Conservation (phyloP, 257 asterid genomes). For the Paraleonurus japonicus region DNA sequence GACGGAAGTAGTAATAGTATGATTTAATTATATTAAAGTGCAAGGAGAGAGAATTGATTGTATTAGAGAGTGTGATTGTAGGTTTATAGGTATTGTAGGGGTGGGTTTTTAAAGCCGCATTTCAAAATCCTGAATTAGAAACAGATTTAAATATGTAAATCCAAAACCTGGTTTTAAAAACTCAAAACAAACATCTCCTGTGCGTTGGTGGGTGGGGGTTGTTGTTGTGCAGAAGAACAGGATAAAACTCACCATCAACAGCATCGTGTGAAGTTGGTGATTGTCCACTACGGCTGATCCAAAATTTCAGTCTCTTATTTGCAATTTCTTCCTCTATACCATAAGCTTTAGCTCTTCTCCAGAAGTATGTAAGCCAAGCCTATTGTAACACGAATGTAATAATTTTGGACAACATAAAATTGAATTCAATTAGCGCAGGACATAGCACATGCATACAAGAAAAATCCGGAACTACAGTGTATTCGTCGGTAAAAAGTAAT, state of each 20-base stretch:
- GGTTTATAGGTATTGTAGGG: too few species aligned
- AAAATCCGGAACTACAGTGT: neutral
- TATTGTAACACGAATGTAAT: slow-evolving; percentile 24
- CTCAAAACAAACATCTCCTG: too few species aligned
- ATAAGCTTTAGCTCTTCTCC: slow-evolving; percentile 90
- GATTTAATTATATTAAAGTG: too few species aligned
- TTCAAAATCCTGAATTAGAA: too few species aligned
- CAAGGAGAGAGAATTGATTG: too few species aligned
- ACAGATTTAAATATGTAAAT: too few species aligned
- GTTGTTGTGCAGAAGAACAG: slow-evolving; percentile 4
- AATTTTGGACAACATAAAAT: neutral
- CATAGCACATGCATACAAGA: neutral
- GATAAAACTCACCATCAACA: slow-evolving; percentile 59
- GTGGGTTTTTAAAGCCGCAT: too few species aligned
- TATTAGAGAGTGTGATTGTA: too few species aligned
- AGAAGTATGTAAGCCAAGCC: slow-evolving; percentile 97
- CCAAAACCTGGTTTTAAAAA: too few species aligned
- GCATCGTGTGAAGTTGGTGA: slow-evolving; percentile 91
- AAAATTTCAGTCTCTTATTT: slow-evolving; percentile 62
- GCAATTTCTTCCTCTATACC: slow-evolving; percentile 85
- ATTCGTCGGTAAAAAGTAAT: neutral
- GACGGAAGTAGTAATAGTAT: too few species aligned
- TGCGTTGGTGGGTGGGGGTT: too few species aligned
- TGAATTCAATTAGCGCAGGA: neutral
- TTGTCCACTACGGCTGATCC: slow-evolving; percentile 85